Evolutionary conservation across 352 stramenopile genomes (phyloP).

Genomic region (Phytophthora kernoviae): DNA sequence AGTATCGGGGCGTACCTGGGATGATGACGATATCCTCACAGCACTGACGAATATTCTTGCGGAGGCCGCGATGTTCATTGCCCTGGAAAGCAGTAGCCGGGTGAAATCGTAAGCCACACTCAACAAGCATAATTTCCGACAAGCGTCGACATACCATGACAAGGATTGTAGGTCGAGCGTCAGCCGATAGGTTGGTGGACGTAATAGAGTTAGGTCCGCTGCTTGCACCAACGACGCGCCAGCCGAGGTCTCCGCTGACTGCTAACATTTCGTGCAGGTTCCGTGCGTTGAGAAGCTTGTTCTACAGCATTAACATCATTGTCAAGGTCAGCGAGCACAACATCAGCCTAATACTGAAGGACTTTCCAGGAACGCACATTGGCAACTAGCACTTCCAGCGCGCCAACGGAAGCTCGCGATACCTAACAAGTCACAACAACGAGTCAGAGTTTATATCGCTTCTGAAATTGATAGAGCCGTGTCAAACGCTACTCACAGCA

Average conservation of each 20-base stretch:
- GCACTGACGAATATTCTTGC: slow-evolving; percentile 71
- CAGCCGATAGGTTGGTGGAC: slow-evolving; percentile 50
- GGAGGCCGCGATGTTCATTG: slow-evolving; percentile 80
- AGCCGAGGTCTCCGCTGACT: slow-evolving; percentile 67
- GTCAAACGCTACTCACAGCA: slow-evolving; percentile 35
- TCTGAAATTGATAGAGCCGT: too few relatives aligned
- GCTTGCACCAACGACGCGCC: slow-evolving; percentile 73
- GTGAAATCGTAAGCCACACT: background rate
- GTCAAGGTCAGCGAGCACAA: too few relatives aligned
- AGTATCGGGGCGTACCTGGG: slow-evolving; percentile 36
- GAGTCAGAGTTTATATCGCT: too few relatives aligned
- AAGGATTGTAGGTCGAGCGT: slow-evolving; percentile 68
- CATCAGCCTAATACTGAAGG: too few relatives aligned
- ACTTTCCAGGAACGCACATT: slow-evolving; percentile 68
- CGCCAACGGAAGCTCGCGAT: slow-evolving; percentile 74
- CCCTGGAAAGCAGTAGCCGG: slow-evolving; percentile 33
- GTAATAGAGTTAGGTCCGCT: slow-evolving; percentile 75
- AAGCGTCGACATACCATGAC: slow-evolving; percentile 64
- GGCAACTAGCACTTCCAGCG: slow-evolving; percentile 75
- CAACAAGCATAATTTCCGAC: background rate
- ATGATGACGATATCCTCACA: slow-evolving; percentile 81
- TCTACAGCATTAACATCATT: slow-evolving; percentile 30
- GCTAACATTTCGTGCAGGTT: slow-evolving; percentile 78
- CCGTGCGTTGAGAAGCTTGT: slow-evolving; percentile 64
- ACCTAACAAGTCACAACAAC: slow-evolving; percentile 26